phyloP scores from a whole-genome alignment of 139 green algal genomes.

The Picocystis salinarum region DNA sequence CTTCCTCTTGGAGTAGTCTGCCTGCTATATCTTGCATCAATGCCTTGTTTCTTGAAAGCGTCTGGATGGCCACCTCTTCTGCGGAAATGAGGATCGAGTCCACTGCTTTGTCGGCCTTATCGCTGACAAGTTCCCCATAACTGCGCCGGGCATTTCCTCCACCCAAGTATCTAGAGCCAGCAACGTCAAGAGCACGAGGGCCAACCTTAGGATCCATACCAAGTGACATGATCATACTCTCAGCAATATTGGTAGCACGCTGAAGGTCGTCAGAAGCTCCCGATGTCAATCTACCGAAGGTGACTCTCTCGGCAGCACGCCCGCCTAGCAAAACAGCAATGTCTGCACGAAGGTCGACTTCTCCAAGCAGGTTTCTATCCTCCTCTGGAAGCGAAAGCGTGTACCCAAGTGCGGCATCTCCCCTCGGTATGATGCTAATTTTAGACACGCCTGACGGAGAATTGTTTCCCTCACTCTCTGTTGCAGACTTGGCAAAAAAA shows the following conservation, averaged over 20 bases:
- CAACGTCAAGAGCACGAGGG: neutral
- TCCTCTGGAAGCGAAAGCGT: no score
- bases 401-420: no score
- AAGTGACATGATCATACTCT: neutral
- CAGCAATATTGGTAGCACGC: neutral
- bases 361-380: conserved; percentile 67
- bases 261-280: neutral
- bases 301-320: neutral
- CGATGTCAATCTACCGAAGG: neutral
- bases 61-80: neutral
- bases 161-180: neutral
- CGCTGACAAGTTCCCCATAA: neutral
- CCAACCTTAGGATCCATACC: neutral
- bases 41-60: neutral
- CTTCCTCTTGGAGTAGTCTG: neutral
- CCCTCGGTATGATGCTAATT: no score
- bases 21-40: neutral
- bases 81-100: neutral
- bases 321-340: neutral
- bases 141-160: neutral
- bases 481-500: no score
- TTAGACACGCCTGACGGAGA: no score
- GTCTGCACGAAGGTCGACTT: conserved; percentile 21
- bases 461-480: no score
- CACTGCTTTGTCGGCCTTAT: neutral